These are phyloP conservation scores for Fusarium newnesense DNA, from an alignment of 2,329 filamentous ascomycete genomes.

Conservation along the genomic window DNA sequence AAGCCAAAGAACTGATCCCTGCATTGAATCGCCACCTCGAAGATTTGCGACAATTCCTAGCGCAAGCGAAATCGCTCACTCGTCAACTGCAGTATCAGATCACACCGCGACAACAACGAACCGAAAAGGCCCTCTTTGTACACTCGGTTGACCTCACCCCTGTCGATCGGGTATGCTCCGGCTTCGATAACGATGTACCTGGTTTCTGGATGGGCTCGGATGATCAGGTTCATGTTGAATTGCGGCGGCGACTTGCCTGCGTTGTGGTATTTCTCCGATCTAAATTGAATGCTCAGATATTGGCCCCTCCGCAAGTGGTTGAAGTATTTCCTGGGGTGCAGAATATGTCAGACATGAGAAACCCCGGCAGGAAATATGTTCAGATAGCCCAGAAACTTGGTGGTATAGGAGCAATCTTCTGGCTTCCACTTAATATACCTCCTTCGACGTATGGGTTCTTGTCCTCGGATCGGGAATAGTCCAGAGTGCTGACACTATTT, in stretches of 20 bases:
- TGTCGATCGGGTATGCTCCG: slow-evolving; percentile 25
- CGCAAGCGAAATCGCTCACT: slow-evolving; percentile 36
- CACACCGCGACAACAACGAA: slow-evolving; percentile 41
- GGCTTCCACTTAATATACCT: slow-evolving; percentile 45
- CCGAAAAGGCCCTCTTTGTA: slow-evolving; percentile 40
- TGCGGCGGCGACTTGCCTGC: slow-evolving; percentile 43
- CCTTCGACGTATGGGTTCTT: slow-evolving; percentile 43
- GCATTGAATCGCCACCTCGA: slow-evolving; percentile 39
- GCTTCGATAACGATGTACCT: slow-evolving; percentile 13
- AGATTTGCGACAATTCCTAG: slow-evolving; percentile 36
- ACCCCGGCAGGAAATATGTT: slow-evolving; percentile 47
- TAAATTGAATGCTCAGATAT: slow-evolving; percentile 23
- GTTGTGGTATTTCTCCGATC: slow-evolving; percentile 43
- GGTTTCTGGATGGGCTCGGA: slow-evolving; percentile 39
- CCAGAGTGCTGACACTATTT: not conserved
- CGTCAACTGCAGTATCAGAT: slow-evolving; percentile 44
- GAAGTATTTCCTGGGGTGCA: too few species aligned
- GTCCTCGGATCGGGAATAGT: rapidly evolving
- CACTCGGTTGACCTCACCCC: slow-evolving; percentile 23
- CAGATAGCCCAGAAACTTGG: slow-evolving; percentile 45
- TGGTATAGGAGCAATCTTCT: slow-evolving; percentile 42
- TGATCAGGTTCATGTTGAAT: slow-evolving; percentile 32
- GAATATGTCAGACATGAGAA: too few species aligned
- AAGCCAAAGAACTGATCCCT: not conserved
- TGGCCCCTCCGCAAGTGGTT: slow-evolving; percentile 30